These are phyloP conservation scores for Annulohypoxylon stygium DNA, from an alignment of 495 filamentous ascomycete species.

Conservation along the genomic window DNA sequence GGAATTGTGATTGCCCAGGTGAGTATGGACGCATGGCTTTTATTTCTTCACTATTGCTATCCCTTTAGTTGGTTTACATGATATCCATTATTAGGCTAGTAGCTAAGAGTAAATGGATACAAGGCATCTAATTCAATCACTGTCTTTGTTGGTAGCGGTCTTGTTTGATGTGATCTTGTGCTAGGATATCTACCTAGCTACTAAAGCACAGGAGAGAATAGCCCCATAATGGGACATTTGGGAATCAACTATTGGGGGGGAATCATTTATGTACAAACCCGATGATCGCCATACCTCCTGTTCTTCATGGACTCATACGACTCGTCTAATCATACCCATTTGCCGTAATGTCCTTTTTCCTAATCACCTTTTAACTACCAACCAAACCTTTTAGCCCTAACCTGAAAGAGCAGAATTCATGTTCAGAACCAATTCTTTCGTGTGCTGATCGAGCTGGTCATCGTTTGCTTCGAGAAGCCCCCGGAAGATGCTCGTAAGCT, in stretches of 20 bases:
- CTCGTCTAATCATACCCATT: slow-evolving; percentile 40
- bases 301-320: slow-evolving; percentile 43
- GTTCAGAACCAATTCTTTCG: slow-evolving; percentile 62
- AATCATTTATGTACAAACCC: slow-evolving; percentile 44
- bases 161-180: no score
- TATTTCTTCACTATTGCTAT: no score
- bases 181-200: background rate
- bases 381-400: slow-evolving; percentile 8
- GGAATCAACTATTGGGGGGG: slow-evolving; percentile 40
- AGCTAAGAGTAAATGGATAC: no score
- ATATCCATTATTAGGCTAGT: no score
- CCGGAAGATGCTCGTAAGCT: slow-evolving; percentile 83
- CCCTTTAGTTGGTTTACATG: no score
- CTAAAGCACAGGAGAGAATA: background rate
- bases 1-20: no score
- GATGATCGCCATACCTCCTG: slow-evolving; percentile 27
- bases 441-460: slow-evolving; percentile 87
- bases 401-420: slow-evolving; percentile 47
- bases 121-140: no score
- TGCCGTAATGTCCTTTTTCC: slow-evolving; percentile 14
- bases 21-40: no score
- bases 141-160: no score
- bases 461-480: slow-evolving; percentile 81
- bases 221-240: slow-evolving; percentile 14
- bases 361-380: background rate